Base-by-base conservation (phyloP, 768 basidiomycete species). In the Flagelloscypha sp. region DNA sequence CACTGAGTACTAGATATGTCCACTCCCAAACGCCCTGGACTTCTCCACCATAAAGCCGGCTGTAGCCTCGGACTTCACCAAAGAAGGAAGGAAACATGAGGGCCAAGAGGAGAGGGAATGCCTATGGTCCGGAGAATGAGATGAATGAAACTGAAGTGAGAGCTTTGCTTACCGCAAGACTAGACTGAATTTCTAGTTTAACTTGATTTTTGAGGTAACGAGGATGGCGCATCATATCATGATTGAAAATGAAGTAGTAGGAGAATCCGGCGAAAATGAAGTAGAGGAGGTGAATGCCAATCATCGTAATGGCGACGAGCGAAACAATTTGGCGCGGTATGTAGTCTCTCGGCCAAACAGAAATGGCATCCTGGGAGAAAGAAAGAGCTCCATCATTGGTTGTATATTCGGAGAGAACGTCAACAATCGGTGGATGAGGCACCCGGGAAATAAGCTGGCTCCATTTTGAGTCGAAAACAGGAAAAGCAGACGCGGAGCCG, bases 51-150 rank as follows among this genome's bases (percentile, higher is more conserved):
- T 97, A 99, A 27, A 97, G 48, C 52, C 57, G 70, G 2, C 83
- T 79, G 46, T 84, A 73, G 0, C 95, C 95, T 59, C 83, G 70
- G 11, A 93, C 87, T 55, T 99, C 95, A 7, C 70, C 85, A 49
- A 86, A 63, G 66, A 99, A 98, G 84, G 86, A 95, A 0, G 95
- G 95, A 9, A 97, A 64, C 0, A 90, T 98, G 33, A 97, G 57
- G 17, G 84, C 44, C 17, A 68, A 83, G 72, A 99, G 93, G 3
- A 54, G 58, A 0, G 92, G 93, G 52, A 94, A 93, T 0, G 87
- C 79, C 28, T 68, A 64, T n/a, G n/a, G n/a, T n/a, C n/a, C n/a
- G n/a, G n/a, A n/a, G n/a, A n/a, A n/a, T n/a, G n/a, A n/a, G n/a
- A n/a, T n/a, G n/a, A n/a, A n/a, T n/a, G n/a, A n/a, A n/a, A n/a